Evolutionary conservation across 2,329 filamentous ascomycete genomes (phyloP), one percentile per base, ranked within the genome.

Genomic region (Colletotrichum trifolii): DNA sequence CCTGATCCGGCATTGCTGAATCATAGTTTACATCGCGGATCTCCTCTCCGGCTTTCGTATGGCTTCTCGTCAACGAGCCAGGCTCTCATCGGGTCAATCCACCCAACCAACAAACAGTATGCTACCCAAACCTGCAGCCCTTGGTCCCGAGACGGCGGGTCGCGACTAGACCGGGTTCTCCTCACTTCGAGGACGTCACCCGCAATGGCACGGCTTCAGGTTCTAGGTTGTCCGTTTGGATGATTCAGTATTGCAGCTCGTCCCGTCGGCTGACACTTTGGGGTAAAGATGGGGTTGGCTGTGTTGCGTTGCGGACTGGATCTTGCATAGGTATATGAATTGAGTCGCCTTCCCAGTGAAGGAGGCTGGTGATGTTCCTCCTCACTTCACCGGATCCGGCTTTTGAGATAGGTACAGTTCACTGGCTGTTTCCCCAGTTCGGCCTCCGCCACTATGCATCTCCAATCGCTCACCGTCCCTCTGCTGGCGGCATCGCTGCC

Each of bases 401-500:
- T 50, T 35, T 34, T 43, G 36, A 52, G 49, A 66, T 42, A 64
- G 48, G 54, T 54, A 17, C 54, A 42, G n/a, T 55, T 35, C 42
- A 12, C 3, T 42, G 17, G 40, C 33, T 40, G 34, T 40, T 4
- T 12, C 39, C 11, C 35, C 13, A 39, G 34, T 39, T 36, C 15
- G 55, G 45, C 15, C 13, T 56, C 42, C 45, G 34, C 12, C 52
- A 70, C 39, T 12, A 75, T 75, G 74, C 66, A 57, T 52, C 50
- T 69, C 46, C 60, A 66, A 49, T 55, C 67, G 43, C 17, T 70
- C 45, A 53, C 72, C 17, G 59, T 73, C n/a, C 60, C 71, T 39
- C 54, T 74, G 33, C 67, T 77, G 39, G 70, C 73, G 53, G 71
- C 69, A 47, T 71, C 63, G 59, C 69, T 67, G 72, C 77, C 67